Evolutionary conservation across 2,329 filamentous ascomycete genomes (phyloP), one percentile per base, ranked within the genome.

Genomic region (Fusarium musae): DNA sequence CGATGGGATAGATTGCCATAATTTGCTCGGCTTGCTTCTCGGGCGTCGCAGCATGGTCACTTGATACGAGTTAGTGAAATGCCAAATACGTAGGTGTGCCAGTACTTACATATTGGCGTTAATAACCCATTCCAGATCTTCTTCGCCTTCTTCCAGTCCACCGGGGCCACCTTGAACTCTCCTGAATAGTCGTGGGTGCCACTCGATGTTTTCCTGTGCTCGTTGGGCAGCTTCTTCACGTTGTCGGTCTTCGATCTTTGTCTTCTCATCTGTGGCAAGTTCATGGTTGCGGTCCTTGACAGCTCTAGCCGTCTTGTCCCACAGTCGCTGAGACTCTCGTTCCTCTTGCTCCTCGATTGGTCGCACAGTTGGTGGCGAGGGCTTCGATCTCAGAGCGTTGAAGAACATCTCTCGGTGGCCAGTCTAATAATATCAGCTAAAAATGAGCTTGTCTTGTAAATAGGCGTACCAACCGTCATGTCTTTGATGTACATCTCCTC

Each of bases 401-500:
- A 99, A 99, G 63, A 99, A 91, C 74, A 96, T 87, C 66, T 97
- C 92, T 80, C 93, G 96, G 76, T 97, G 93, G 47, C 95, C 94
- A 56, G 94, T 98, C 94, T 97, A 68, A 8, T 47, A 23, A 21
- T 47, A 50, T 62, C 67, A 69, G 71, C 39, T 30, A 43, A 40
- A 21, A 9, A 36, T 39, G 16, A 42, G 28, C 26, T 26, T 30
- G 28, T 30, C 26, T 26, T 17, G 16, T 9, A n/a, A n/a, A 19
- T 15, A 30, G 11, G 19, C 53, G 46, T 32, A 72, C 90, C 74
- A 85, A 95, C 93, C 80, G 89, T 89, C 70, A 95, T 80, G 79
- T 97, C 89, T 81, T 95, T 97, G 79, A 98, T 93, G 75, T 88
- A 92, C 96, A 99, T 99, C 81, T 98, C 94, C 63, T 94, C 93